Conservation (phyloP, 1,284 basidiomycete genomes). For the Austroboletus olivaceoglutinosus region DNA sequence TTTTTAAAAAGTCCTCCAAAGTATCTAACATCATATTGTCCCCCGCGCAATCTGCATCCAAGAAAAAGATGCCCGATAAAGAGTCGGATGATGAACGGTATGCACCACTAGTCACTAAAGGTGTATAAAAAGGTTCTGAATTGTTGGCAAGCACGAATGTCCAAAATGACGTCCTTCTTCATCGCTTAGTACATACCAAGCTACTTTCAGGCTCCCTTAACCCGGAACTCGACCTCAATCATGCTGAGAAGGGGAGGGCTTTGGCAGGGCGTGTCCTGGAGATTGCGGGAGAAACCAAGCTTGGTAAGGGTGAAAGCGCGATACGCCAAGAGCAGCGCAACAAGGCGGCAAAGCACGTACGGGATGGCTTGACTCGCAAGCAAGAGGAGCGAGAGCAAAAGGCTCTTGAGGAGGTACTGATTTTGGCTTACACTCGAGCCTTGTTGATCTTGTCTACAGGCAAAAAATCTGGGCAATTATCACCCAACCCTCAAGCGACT, state of each 20-base stretch:
- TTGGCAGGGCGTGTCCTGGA: constrained; percentile 73
- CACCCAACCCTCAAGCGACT: constrained; percentile 70
- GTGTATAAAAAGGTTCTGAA: constrained; percentile 2
- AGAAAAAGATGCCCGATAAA: constrained; percentile 44
- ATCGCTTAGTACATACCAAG: constrained; percentile 73
- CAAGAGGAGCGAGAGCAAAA: constrained; percentile 53
- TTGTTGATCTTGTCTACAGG: constrained; percentile 39
- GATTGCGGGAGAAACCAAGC: constrained; percentile 57
- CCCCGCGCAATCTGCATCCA: constrained; percentile 20
- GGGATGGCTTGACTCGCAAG: constrained; percentile 65
- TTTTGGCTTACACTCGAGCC: background rate
- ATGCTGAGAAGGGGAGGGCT: constrained; percentile 67
- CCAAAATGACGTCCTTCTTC: constrained; percentile 72
- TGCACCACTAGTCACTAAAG: background rate
- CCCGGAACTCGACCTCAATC: constrained; percentile 55
- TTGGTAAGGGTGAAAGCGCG: constrained; percentile 67
- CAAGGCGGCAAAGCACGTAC: constrained; percentile 64
- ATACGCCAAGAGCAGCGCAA: constrained; percentile 61
- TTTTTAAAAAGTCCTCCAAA: constrained; percentile 64
- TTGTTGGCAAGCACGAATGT: constrained; percentile 53
- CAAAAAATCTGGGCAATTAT: constrained; percentile 78
- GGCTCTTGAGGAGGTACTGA: constrained; percentile 61
- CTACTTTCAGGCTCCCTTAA: constrained; percentile 69
- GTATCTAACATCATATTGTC: constrained; percentile 55
- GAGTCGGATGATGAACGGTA: constrained; percentile 44